A percentile compares a stretch with the other conserved stretches of the same genome.
phyloP scores from a whole-genome alignment of 768 basidiomycete species.

The Tylopilus balloui region DNA sequence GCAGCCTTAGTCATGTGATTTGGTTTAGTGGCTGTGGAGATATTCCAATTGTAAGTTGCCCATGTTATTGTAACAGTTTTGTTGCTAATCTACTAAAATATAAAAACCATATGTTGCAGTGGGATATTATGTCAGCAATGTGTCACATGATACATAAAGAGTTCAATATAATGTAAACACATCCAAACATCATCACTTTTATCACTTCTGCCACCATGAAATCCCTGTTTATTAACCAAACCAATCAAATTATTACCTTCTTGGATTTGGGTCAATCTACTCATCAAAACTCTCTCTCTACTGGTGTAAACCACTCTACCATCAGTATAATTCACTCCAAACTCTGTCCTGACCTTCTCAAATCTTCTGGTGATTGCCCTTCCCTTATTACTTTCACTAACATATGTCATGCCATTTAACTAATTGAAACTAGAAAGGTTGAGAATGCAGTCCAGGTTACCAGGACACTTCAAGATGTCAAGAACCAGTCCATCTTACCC shows the following conservation, averaged over 20 bases:
- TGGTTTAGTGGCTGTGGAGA: no score
- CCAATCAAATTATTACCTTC: background rate
- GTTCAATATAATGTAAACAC: background rate
- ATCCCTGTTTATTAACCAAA: background rate
- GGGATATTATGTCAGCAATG: no score
- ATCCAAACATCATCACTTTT: no score
- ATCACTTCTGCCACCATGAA: background rate
- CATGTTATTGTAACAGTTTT: no score
- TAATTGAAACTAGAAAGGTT: background rate
- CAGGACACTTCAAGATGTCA: background rate
- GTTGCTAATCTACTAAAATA: no score
- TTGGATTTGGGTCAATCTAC: constrained; percentile 1
- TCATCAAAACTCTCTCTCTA: background rate
- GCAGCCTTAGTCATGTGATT: no score
- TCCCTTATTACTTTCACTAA: background rate
- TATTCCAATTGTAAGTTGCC: no score
- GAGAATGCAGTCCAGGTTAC: no score
- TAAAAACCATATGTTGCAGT: no score
- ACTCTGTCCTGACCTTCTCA: background rate
- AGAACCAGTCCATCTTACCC: background rate
- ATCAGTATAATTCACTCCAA: background rate
- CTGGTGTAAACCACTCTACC: background rate
- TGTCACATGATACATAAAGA: background rate
- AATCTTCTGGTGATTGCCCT: background rate
- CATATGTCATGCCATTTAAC: background rate